These are phyloP conservation scores for Cydonia oblonga DNA, from an alignment of 331 rosid species.

Conservation along the genomic window DNA sequence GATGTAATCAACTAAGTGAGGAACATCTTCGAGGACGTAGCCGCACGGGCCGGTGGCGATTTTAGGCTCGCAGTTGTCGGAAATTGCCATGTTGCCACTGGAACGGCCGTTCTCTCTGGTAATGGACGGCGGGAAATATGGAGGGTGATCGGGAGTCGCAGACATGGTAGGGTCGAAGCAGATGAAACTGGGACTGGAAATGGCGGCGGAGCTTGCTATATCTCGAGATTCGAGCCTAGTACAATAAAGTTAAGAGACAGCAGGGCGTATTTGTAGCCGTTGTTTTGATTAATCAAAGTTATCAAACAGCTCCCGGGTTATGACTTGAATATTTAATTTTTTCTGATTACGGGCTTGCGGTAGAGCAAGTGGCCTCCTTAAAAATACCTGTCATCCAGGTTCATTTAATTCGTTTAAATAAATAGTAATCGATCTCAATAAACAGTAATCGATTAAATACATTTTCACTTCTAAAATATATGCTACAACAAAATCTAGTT, in stretches of 20 bases:
- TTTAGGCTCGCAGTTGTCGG: conserved; percentile 21
- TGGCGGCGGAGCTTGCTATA: no score
- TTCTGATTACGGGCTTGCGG: no score
- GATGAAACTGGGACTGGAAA: conserved; percentile 5
- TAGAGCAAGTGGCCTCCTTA: no score
- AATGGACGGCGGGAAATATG: background rate
- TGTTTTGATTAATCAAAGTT: background rate
- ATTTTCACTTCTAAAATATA: no score
- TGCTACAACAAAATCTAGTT: no score
- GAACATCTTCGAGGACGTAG: conserved; percentile 79
- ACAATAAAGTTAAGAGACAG: background rate
- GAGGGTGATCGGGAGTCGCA: background rate
- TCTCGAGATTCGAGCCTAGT: no score
- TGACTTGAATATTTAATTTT: background rate
- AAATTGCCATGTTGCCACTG: background rate
- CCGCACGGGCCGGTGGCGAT: conserved; percentile 41
- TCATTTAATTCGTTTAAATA: no score
- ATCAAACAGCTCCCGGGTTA: background rate
- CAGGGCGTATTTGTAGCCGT: conserved; percentile 12
- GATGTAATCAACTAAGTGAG: conserved; percentile 33
- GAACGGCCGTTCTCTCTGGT: background rate
- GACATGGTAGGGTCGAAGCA: conserved; percentile 19
- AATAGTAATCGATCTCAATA: no score
- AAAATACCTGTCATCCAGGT: no score
- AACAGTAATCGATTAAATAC: no score